phyloP scores from a whole-genome alignment of 257 asterid species.

The Perilla frutescens region DNA sequence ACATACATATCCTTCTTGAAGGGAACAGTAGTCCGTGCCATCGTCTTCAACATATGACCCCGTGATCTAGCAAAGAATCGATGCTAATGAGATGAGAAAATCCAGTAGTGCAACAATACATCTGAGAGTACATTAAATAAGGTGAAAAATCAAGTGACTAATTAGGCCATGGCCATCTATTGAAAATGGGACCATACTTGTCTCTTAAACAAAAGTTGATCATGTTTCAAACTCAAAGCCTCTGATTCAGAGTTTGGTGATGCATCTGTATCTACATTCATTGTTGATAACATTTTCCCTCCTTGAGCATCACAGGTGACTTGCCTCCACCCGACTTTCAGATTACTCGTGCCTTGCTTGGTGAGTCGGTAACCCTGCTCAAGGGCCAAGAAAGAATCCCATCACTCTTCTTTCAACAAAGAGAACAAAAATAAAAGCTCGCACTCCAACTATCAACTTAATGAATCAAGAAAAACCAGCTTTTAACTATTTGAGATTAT shows the following conservation, averaged over 20 bases:
- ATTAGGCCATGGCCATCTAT: too few relatives aligned
- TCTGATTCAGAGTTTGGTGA: constrained; percentile 41
- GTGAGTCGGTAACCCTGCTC: constrained; percentile 79
- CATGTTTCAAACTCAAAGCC: constrained; percentile 44
- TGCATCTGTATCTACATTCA: constrained; percentile 79
- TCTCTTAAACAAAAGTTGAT: constrained; percentile 60
- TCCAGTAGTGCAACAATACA: neutral
- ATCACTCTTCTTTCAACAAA: constrained; percentile 21
- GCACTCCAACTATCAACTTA: neutral
- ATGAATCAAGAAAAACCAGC: neutral
- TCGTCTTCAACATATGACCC: constrained; percentile 44
- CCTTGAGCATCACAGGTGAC: constrained; percentile 61
- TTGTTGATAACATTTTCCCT: constrained; percentile 79
- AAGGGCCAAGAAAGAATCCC: constrained; percentile 23
- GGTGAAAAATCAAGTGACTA: too few relatives aligned
- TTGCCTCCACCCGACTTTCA: constrained; percentile 73
- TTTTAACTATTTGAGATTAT: constrained; percentile 15
- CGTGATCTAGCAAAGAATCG: neutral
- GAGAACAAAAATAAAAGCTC: neutral
- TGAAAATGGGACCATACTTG: constrained; percentile 51
- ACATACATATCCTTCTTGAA: constrained; percentile 83
- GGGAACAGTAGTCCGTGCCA: constrained; percentile 65
- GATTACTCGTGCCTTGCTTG: constrained; percentile 66
- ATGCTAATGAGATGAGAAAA: neutral
- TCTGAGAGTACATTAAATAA: neutral